Evolutionary conservation across 106 monocot genomes (phyloP).

Genomic region (Narthecium ossifragum): DNA sequence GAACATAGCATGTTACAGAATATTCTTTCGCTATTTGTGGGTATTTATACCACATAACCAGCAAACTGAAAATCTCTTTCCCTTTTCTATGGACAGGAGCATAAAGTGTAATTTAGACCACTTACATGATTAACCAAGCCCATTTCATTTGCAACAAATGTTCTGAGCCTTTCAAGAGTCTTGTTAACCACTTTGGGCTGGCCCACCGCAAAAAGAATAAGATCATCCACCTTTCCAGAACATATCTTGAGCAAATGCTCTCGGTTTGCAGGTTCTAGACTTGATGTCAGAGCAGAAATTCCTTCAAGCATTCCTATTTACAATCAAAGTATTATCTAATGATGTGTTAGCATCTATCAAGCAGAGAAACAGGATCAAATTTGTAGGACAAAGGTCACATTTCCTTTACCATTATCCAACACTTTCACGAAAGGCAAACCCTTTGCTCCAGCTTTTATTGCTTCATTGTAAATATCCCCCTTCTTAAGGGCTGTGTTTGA

Average conservation of each 20-base stretch:
- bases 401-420: slow-evolving; percentile 61
- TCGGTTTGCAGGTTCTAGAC: slow-evolving; percentile 40
- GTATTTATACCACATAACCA: too few species aligned
- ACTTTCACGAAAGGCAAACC: slow-evolving; percentile 97
- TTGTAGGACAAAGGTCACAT: not conserved
- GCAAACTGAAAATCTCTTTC: too few species aligned
- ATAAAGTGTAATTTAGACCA: too few species aligned
- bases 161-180: slow-evolving; percentile 79
- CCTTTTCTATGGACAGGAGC: too few species aligned
- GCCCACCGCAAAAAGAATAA: slow-evolving; percentile 92
- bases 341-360: not conserved
- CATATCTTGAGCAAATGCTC: slow-evolving; percentile 43
- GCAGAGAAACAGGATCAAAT: slow-evolving; percentile 5
- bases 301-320: slow-evolving; percentile 78
- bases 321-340: slow-evolving; percentile 7
- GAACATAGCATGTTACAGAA: too few species aligned
- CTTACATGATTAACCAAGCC: slow-evolving; percentile 69
- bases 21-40: too few species aligned
- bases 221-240: slow-evolving; percentile 62
- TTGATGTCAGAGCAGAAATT: slow-evolving; percentile 62
- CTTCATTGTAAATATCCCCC: slow-evolving; percentile 83
- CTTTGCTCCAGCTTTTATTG: slow-evolving; percentile 91
- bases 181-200: slow-evolving; percentile 56
- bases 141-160: slow-evolving; percentile 59
- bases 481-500: slow-evolving; percentile 93